These are phyloP conservation scores for Naganishia onofrii DNA, from an alignment of 768 basidiomycete genomes.

Conservation along the genomic window DNA sequence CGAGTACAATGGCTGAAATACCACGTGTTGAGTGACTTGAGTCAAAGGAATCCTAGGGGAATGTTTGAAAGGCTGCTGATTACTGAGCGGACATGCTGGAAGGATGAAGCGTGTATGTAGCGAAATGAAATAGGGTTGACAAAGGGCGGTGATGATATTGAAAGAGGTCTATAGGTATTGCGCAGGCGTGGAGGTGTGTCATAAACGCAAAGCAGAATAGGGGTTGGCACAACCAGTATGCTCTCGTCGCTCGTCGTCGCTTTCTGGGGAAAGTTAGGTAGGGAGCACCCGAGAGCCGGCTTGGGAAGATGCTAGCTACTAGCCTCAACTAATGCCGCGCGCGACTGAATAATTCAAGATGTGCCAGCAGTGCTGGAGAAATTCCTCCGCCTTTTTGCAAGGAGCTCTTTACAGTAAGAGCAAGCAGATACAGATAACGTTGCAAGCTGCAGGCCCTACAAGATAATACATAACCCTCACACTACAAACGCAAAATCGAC, in stretches of 20 bases:
- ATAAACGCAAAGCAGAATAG: not conserved
- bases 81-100: constrained; percentile 7
- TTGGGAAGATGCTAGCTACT: too few species aligned
- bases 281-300: too few species aligned
- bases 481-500: too few species aligned
- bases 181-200: not conserved
- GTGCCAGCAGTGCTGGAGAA: not conserved
- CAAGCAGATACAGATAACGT: not conserved
- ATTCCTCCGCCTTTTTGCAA: not conserved
- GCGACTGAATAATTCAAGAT: too few species aligned
- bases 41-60: constrained; percentile 2
- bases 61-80: constrained; percentile 13
- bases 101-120: not conserved
- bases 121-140: not conserved
- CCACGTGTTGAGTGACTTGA: not conserved
- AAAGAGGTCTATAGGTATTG: too few species aligned
- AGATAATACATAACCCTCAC: too few species aligned
- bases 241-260: not conserved
- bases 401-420: not conserved
- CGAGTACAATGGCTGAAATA: not conserved
- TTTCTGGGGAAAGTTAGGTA: not conserved
- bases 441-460: too few species aligned
- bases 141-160: not conserved
- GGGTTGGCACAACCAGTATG: not conserved
- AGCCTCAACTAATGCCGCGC: too few species aligned